Evolutionary conservation across 1,284 basidiomycete species (phyloP), one percentile per base, ranked within the genome.

Genomic region (Porodaedalea pini): DNA sequence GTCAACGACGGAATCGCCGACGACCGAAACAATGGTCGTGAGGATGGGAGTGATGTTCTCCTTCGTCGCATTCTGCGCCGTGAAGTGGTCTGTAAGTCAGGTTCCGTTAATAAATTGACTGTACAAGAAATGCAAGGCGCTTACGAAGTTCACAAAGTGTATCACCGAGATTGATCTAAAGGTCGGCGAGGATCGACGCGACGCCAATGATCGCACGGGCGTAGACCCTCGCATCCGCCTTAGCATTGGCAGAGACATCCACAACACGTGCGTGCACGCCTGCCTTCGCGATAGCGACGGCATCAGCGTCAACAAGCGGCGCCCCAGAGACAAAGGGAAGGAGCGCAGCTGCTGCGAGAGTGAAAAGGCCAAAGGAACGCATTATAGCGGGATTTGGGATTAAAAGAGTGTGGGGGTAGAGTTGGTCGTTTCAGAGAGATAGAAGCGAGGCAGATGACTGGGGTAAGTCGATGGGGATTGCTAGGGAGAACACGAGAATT

Each of bases 371-470:
- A 17, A 52, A 41, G 37, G 37, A 19, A n/a, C 37, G 40, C 51
- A 52, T 52, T 54, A 29, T 54, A 11, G 29, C 23, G 10, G 29
- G 45, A 29, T 25, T 11, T 54, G 27, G 39, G 40, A 37, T 45
- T 21, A 45, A 57, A 57, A 21, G 56, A 57, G 29, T 51, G 56
- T 23, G 25, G 31, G 45, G 23, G 45, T 23, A 6, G 25, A n/a
- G 27, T 2, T 47, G 21, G 27, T 7, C 25, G 15, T 23, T 11
- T 47, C 17, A 19, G 44, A 23, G 25, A n/a, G n/a, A n/a, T n/a
- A 19, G 25, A 31, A 31, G 13, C 25, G n/a, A n/a, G 6, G 25
- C 11, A 31, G 25, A 21, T 11, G 8, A 23, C 7, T 19, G 41
- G 19, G 13, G 25, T 11, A 23, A 23, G 41, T 23, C 41, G 21